Percentiles rank a stretch among this genome's conserved stretches.
These are phyloP conservation scores for Ceraceosorus guamensis DNA, from an alignment of 1,284 basidiomycete genomes.

Conservation along the genomic window DNA sequence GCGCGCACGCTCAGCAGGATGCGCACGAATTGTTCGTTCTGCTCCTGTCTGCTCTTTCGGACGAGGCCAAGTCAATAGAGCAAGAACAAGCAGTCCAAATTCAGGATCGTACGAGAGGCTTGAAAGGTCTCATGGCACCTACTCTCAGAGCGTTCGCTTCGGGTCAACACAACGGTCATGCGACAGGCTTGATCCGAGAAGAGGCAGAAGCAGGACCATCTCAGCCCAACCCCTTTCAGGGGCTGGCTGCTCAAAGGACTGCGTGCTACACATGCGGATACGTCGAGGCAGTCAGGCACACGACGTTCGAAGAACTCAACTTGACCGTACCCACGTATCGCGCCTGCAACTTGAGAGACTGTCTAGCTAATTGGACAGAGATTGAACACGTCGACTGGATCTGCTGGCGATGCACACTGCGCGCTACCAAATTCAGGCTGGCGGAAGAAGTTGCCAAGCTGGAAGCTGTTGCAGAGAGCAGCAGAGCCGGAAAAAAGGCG, in stretches of 20 bases:
- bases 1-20: slow-evolving; percentile 46
- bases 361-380: slow-evolving; percentile 32
- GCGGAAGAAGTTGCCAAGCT: slow-evolving; percentile 8
- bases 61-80: slow-evolving; percentile 17
- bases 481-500: too few species aligned
- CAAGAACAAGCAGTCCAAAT: not conserved
- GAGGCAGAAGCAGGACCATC: too few species aligned
- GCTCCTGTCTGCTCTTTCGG: slow-evolving; percentile 35
- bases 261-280: slow-evolving; percentile 43
- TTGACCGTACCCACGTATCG: slow-evolving; percentile 27
- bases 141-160: too few species aligned
- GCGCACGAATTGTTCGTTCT: slow-evolving; percentile 45
- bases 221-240: slow-evolving; percentile 14
- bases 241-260: slow-evolving; percentile 34
- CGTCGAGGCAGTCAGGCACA: slow-evolving; percentile 41
- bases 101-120: too few species aligned
- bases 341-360: too few species aligned
- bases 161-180: too few species aligned
- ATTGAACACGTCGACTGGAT: slow-evolving; percentile 45
- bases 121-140: too few species aligned
- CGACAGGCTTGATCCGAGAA: too few species aligned
- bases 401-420: slow-evolving; percentile 42
- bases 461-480: too few species aligned
- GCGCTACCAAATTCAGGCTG: slow-evolving; percentile 13
- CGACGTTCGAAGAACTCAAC: slow-evolving; percentile 33